phyloP scores from a whole-genome alignment of 2,329 filamentous ascomycete species.

The Beauveria brongniartii region DNA sequence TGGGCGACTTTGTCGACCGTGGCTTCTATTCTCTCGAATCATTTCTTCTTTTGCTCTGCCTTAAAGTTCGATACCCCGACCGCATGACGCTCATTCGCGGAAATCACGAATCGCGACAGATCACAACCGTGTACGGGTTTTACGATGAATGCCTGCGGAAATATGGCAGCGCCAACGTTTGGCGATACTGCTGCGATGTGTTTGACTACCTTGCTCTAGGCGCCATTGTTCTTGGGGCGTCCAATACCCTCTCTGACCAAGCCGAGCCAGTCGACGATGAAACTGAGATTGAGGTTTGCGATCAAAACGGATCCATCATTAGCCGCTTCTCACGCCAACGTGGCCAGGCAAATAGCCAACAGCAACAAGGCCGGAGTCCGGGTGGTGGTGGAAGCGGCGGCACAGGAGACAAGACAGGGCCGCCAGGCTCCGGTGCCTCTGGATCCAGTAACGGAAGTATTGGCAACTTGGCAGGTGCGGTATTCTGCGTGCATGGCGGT shows the following conservation, averaged over 20 bases:
- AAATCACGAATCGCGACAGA: slow-evolving; percentile 93
- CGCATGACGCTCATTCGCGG: slow-evolving; percentile 93
- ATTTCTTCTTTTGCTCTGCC: slow-evolving; percentile 86
- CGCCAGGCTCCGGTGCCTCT: slow-evolving; percentile 73
- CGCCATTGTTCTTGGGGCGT: slow-evolving; percentile 82
- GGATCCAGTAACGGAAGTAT: slow-evolving; percentile 56
- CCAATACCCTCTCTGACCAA: slow-evolving; percentile 49
- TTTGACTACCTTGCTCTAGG: slow-evolving; percentile 94
- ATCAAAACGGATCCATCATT: slow-evolving; percentile 72
- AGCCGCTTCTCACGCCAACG: slow-evolving; percentile 56
- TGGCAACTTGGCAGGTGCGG: slow-evolving; percentile 67
- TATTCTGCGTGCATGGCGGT: slow-evolving; percentile 93
- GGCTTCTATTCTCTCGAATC: slow-evolving; percentile 98
- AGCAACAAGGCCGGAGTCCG: slow-evolving; percentile 21
- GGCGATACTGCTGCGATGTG: slow-evolving; percentile 94
- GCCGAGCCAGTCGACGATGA: slow-evolving; percentile 54
- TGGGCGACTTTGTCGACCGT: slow-evolving; percentile 97
- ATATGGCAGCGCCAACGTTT: slow-evolving; percentile 94
- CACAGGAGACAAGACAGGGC: slow-evolving; percentile 43
- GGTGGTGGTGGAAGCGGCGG: slow-evolving; percentile 17
- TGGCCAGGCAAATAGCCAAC: slow-evolving; percentile 13
- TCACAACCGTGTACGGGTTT: slow-evolving; percentile 95
- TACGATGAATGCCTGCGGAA: slow-evolving; percentile 96
- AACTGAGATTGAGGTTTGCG: slow-evolving; percentile 88
- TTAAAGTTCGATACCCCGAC: slow-evolving; percentile 96